Evolutionary conservation across 805 yeast genomes (phyloP).

Genomic region (Starmera pachycereana): DNA sequence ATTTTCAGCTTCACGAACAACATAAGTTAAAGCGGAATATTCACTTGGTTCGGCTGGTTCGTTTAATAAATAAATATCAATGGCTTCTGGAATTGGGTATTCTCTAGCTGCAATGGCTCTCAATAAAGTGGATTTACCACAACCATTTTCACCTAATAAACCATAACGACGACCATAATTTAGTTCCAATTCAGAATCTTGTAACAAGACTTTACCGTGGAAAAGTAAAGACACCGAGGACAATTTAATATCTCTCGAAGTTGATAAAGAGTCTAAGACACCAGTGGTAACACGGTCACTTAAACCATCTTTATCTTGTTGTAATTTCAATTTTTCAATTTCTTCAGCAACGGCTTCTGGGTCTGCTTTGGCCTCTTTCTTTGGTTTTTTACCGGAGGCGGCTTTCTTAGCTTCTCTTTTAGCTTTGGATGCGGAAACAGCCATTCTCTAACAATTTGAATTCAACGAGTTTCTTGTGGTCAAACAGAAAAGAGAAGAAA

Average conservation of each 20-base stretch:
- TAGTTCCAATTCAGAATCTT: constrained; percentile 85
- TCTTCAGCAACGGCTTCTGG: constrained; percentile 55
- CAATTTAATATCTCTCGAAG: constrained; percentile 90
- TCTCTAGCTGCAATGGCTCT: constrained; percentile 94
- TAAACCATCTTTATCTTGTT: constrained; percentile 86
- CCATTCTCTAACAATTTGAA: constrained; percentile 7
- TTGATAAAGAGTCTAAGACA: constrained; percentile 78
- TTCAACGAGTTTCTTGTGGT: not conserved
- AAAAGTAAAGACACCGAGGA: constrained; percentile 84
- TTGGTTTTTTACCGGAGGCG: constrained; percentile 65
- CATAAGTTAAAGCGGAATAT: constrained; percentile 87
- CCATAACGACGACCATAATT: constrained; percentile 98
- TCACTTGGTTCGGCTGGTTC: constrained; percentile 97
- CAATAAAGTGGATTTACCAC: constrained; percentile 95
- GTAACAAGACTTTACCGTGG: constrained; percentile 95
- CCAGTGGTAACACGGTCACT: constrained; percentile 98
- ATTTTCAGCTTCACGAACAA: constrained; percentile 90
- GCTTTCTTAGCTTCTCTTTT: constrained; percentile 97
- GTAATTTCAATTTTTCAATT: constrained; percentile 80
- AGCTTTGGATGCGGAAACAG: constrained; percentile 81
- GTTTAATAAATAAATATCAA: constrained; percentile 86
- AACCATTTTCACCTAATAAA: constrained; percentile 95
- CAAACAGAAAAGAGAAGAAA: not conserved
- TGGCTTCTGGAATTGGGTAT: constrained; percentile 85
- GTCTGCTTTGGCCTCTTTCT: constrained; percentile 39